Evolutionary conservation across 345 rosid species (phyloP).

Genomic region (Bruguiera gymnorhiza): DNA sequence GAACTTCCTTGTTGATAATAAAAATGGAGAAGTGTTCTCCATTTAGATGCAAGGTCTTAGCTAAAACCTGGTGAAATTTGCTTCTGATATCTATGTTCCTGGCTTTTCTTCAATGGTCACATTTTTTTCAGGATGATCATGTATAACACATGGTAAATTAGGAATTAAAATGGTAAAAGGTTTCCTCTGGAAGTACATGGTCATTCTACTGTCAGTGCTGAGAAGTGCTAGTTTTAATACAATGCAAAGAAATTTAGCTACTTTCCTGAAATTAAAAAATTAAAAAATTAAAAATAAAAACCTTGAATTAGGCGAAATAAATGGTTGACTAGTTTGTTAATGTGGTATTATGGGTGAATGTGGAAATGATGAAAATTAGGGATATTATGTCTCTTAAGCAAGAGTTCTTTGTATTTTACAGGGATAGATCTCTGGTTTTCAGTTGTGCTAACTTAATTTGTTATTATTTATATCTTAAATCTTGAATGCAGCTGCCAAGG

Average conservation of each 20-base stretch:
- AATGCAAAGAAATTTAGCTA: not conserved
- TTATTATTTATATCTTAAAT: conserved; percentile 19
- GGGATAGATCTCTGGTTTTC: not conserved
- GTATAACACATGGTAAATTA: not conserved
- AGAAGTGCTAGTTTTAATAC: conserved; percentile 2
- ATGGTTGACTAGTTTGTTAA: not conserved
- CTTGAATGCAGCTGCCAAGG: conserved; percentile 50
- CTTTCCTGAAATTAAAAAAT: not conserved
- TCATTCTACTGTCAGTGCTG: not conserved
- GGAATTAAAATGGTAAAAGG: not conserved
- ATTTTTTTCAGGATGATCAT: conserved; percentile 3
- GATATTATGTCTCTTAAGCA: too few relatives aligned
- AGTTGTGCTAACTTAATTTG: conserved; percentile 7
- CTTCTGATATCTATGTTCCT: not conserved
- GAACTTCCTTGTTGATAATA: conserved; percentile 1
- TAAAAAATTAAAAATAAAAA: conserved; percentile 3
- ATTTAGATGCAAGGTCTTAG: conserved; percentile 7
- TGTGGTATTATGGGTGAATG: not conserved
- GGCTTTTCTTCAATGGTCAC: not conserved
- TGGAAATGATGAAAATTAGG: not conserved
- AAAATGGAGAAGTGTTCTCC: not conserved
- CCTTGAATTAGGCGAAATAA: not conserved
- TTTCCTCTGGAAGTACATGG: not conserved
- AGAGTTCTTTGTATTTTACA: not conserved
- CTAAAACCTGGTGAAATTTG: not conserved